phyloP scores from a whole-genome alignment of 2,329 filamentous ascomycete species.

The Hypoxylon sp. region DNA sequence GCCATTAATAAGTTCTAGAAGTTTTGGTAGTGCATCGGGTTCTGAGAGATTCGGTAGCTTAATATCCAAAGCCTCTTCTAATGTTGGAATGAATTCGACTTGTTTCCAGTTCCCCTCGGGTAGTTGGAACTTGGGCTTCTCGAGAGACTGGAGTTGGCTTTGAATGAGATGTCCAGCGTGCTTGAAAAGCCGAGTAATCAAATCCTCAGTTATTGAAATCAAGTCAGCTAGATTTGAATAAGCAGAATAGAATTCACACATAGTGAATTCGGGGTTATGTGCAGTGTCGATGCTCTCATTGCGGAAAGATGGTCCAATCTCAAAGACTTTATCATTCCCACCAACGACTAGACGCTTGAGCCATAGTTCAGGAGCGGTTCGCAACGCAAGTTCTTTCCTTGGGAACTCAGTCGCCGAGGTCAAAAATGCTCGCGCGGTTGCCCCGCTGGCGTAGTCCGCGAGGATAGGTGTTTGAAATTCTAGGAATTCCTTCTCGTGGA shows the following conservation, averaged over 20 bases:
- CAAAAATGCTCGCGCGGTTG: constrained; percentile 86
- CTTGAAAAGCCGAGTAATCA: constrained; percentile 72
- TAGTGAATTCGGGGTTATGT: constrained; percentile 97
- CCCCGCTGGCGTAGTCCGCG: constrained; percentile 85
- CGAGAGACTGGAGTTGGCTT: constrained; percentile 60
- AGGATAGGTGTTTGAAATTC: constrained; percentile 95
- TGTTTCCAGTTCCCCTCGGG: constrained; percentile 71
- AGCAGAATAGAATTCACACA: constrained; percentile 95
- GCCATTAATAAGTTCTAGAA: constrained; percentile 68
- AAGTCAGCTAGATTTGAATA: constrained; percentile 82
- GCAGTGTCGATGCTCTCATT: constrained; percentile 93
- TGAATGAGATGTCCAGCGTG: constrained; percentile 63
- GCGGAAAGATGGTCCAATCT: constrained; percentile 91
- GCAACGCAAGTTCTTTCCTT: constrained; percentile 77
- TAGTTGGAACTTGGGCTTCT: constrained; percentile 62
- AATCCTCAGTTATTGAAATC: constrained; percentile 79
- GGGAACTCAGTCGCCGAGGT: constrained; percentile 83
- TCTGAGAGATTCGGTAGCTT: constrained; percentile 73
- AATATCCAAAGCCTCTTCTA: constrained; percentile 76
- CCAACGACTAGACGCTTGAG: constrained; percentile 92
- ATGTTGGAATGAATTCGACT: constrained; percentile 84
- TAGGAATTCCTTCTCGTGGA: constrained; percentile 79
- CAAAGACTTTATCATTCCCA: constrained; percentile 89
- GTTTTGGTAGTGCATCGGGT: constrained; percentile 67
- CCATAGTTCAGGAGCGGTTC: constrained; percentile 95